These are phyloP conservation scores for Orbilia quercus DNA, from an alignment of 2,329 filamentous ascomycete genomes.

Conservation along the genomic window DNA sequence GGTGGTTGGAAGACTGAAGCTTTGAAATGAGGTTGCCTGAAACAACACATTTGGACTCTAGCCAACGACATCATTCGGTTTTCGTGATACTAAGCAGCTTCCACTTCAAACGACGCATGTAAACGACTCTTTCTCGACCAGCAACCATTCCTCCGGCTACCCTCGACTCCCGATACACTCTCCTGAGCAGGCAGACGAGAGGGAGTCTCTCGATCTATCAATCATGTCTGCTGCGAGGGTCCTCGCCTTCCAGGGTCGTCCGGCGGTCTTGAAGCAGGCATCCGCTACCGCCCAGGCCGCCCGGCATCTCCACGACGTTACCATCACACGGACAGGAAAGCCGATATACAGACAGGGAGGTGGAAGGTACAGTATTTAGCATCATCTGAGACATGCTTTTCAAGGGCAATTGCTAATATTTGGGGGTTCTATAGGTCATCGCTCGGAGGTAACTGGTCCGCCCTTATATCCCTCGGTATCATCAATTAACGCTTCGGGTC, in stretches of 20 bases:
- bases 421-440: constrained; percentile 72
- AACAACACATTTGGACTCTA: constrained; percentile 44
- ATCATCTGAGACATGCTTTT: not conserved
- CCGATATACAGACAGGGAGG: constrained; percentile 85
- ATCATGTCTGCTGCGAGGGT: constrained; percentile 53
- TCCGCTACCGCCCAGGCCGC: constrained; percentile 64
- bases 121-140: constrained; percentile 39
- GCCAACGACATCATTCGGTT: constrained; percentile 56
- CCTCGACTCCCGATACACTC: constrained; percentile 27
- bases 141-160: not conserved
- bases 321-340: constrained; percentile 95
- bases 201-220: constrained; percentile 18
- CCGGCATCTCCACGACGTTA: constrained; percentile 77
- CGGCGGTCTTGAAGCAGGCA: constrained; percentile 62
- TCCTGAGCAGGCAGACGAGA: constrained; percentile 17
- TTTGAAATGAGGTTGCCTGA: constrained; percentile 29
- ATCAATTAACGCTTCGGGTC: constrained; percentile 59
- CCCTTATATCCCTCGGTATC: constrained; percentile 9
- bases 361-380: constrained; percentile 76
- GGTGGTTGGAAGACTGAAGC: constrained; percentile 11
- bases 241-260: constrained; percentile 65
- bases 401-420: constrained; percentile 27
- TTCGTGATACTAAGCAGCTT: constrained; percentile 40
- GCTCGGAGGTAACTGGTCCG: constrained; percentile 76
- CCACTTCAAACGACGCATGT: constrained; percentile 34